Evolutionary conservation across 2,329 filamentous ascomycete species (phyloP).

Genomic region (Trematosphaeria pertusa): DNA sequence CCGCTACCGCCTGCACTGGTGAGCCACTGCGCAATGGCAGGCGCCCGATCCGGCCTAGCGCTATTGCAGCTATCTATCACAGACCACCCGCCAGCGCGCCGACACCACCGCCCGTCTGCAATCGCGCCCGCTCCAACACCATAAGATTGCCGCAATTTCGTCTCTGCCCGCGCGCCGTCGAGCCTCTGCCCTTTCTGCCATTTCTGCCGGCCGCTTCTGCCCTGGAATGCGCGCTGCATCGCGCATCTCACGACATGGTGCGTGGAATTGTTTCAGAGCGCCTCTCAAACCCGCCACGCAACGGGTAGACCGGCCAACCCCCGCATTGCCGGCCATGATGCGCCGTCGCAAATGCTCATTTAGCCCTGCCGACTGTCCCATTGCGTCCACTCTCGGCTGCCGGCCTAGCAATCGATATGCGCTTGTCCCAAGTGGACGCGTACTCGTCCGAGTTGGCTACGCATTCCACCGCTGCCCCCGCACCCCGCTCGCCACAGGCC

Average conservation of each 20-base stretch:
- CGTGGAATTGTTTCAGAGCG: constrained; percentile 18
- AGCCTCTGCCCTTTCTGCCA: not conserved
- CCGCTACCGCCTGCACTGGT: too few species aligned
- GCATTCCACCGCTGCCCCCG: constrained; percentile 10
- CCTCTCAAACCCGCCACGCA: constrained; percentile 19
- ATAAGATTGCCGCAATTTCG: too few species aligned
- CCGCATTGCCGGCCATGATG: constrained; percentile 2
- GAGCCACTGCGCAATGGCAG: constrained; percentile 10
- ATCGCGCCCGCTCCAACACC: too few species aligned
- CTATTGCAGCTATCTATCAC: not conserved
- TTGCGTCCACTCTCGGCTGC: constrained; percentile 13
- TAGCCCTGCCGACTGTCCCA: constrained; percentile 11
- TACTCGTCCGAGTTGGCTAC: constrained; percentile 1
- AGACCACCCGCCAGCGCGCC: not conserved
- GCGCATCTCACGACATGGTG: constrained; percentile 2
- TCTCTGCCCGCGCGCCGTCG: not conserved
- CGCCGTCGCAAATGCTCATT: constrained; percentile 5
- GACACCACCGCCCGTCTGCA: too few species aligned
- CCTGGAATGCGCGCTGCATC: constrained; percentile 1
- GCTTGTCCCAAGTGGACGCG: constrained; percentile 13
- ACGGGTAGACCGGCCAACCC: constrained; percentile 12
- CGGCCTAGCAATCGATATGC: constrained; percentile 17
- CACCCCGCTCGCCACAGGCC: constrained; percentile 4
- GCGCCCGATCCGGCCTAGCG: constrained; percentile 7
- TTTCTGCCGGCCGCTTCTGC: constrained; percentile 5